Base-by-base conservation (phyloP, 305 asterid genomes). In the Solanum hybrid region DNA sequence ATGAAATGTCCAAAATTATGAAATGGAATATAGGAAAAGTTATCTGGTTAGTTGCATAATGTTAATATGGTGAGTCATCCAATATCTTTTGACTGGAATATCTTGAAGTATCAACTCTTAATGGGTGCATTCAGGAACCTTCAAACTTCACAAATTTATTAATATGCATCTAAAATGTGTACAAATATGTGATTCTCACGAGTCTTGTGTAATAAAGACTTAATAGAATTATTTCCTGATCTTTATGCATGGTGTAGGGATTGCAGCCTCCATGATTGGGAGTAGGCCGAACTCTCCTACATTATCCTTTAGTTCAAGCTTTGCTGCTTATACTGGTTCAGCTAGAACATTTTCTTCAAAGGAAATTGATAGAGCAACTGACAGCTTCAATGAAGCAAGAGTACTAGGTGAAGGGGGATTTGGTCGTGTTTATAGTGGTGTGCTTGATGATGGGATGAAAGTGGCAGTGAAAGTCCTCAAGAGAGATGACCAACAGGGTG, bases 351-450 rank as follows among this genome's bases (percentile, higher is more conserved):
- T 95, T 91, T 92, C 94, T 91, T 92, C 94, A 31, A 87, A 85
- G 65, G 99, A 97, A 75, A 93, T 98, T 85, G 97, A 96, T 89
- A 95, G 86, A 91, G 99, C 98, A 72, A 97, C 99, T 7, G 96
- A 95, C 94, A 91, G 92, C 94, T 97, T 98, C 94, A 94, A 94
- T 24, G 99, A 94, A 89, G 89, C 93, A 38, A 94, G 97, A 92
- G 88, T 97, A 87, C 91, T 98, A n/a, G 99, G 99, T 27, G 99
- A 98, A 93, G 99, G 99, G 45, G 99, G 99, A 8, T 98, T 98
- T 90, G 99, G 99, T 29, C 95, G 93, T 77, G 99, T 98, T 45
- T 98, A 95, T 90, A 89, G 97, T 39, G 99, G 99, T 15, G 93
- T 93, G 38, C 96, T 98, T 33, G 97, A 96, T 17, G 97, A 98